phyloP scores from a whole-genome alignment of 176 grass and related monocot species.

The Thalia dealbata region DNA sequence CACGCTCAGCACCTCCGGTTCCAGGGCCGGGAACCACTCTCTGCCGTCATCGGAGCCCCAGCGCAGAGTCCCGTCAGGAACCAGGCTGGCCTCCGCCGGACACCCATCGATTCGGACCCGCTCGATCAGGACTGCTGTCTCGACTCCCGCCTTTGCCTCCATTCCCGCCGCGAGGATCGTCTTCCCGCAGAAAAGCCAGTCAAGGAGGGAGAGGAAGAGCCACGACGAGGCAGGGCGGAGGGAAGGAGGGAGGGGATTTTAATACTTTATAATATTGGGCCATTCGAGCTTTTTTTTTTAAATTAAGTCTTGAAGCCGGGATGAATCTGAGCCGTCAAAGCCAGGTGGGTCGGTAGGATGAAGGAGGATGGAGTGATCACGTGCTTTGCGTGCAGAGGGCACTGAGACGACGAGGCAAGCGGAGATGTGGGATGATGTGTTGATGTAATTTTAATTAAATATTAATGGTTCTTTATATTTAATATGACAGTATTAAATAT shows the following conservation, averaged over 20 bases:
- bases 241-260: not conserved
- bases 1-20: constrained; percentile 16
- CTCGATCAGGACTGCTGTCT: not conserved
- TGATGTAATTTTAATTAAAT: too few relatives aligned
- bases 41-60: constrained; percentile 13
- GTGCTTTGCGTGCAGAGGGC: too few relatives aligned
- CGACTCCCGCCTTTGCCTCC: not conserved
- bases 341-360: too few relatives aligned
- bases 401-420: too few relatives aligned
- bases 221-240: not conserved
- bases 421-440: too few relatives aligned
- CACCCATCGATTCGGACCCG: constrained; percentile 9
- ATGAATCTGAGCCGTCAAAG: too few relatives aligned
- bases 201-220: not conserved
- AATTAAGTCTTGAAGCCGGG: not conserved
- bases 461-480: too few relatives aligned
- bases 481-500: too few relatives aligned
- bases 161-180: not conserved
- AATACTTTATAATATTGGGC: not conserved
- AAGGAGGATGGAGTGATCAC: too few relatives aligned
- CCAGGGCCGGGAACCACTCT: constrained; percentile 3
- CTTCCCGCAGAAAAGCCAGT: not conserved
- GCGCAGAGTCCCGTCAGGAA: constrained; percentile 4
- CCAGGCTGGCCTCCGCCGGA: not conserved
- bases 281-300: not conserved